A percentile compares a stretch with the other conserved stretches of the same genome.
These are phyloP conservation scores for Noccaea caerulescens DNA, from an alignment of 345 rosid species.

Conservation along the genomic window DNA sequence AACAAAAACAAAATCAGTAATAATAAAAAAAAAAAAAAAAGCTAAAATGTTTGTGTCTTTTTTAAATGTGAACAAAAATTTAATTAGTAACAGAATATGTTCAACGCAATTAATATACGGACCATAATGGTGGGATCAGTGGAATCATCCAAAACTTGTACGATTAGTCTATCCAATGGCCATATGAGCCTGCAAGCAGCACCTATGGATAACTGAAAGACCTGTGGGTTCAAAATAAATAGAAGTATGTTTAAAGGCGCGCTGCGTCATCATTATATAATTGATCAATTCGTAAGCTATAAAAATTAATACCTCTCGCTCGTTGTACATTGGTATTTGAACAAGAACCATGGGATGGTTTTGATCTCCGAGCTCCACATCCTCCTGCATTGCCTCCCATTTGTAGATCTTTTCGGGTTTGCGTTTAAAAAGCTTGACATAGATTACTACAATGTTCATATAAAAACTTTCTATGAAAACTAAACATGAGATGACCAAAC, in stretches of 20 bases:
- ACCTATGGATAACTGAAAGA: slow-evolving; percentile 62
- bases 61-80: not conserved
- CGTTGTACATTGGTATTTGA: slow-evolving; percentile 51
- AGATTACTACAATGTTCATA: slow-evolving; percentile 58
- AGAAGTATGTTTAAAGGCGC: not conserved
- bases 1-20: not conserved
- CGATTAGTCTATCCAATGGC: slow-evolving; percentile 58
- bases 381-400: slow-evolving; percentile 55
- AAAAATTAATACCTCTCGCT: slow-evolving; percentile 35
- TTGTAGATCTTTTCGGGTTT: slow-evolving; percentile 52
- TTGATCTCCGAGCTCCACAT: slow-evolving; percentile 55
- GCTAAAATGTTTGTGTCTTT: slow-evolving; percentile 1
- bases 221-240: slow-evolving; percentile 44
- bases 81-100: not conserved
- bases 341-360: slow-evolving; percentile 44
- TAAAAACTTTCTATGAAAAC: slow-evolving; percentile 56
- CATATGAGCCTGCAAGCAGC: slow-evolving; percentile 67
- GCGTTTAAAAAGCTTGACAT: slow-evolving; percentile 49
- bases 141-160: slow-evolving; percentile 73
- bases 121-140: slow-evolving; percentile 64
- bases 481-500: slow-evolving; percentile 59
- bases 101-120: not conserved
- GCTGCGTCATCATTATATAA: not conserved
- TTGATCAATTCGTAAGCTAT: not conserved
- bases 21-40: not conserved